Base-by-base conservation (phyloP, 768 basidiomycete species). In the Calvatia gigantea region DNA sequence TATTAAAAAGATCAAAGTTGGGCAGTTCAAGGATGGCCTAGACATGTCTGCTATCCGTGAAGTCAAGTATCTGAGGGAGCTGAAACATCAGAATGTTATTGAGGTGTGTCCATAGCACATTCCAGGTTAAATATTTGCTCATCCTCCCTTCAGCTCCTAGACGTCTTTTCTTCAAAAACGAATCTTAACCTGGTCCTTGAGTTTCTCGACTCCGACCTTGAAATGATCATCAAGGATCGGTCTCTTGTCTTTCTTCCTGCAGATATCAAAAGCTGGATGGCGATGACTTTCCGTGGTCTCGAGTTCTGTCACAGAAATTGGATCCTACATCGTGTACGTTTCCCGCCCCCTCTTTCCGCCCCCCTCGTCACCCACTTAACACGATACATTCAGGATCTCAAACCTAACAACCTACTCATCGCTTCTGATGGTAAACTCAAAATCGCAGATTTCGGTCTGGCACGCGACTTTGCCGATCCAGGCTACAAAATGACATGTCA, bases 11-110 rank as follows among this genome's bases (percentile, higher is more conserved):
- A 96, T 97, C 62, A 96, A 96, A 65, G 88, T 95, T 12, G 94
- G 94, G 4, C 90, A 91, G 63, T 94, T 96, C 78, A 96, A 95
- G 69, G 97, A 98, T 71, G 97, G 97, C 11, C 80, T 99, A 31
- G 96, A 98, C 72, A 98, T 99, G 94, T 96, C 94, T 58, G 97
- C 97, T 55, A 87, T 99, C 54, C 87, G 97, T 12, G 97, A 99
- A 73, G 95, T 99, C 65, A 98, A 97, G 70, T 98, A 94, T 68
- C 76, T 99, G 55, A 86, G 94, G 33, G 97, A 99, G 69, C 72
- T 99, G 38, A 86, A 84, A 57, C 97, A 99, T 74, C 89, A 89
- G 55, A 98, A 98, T 65, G 82, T 99, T 64, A 98, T 99, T 61
- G 91, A 91, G 77, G 96, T 91, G 57, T 31, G 77, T 65, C 6